These are phyloP conservation scores for Lanmaoa rubissima DNA, from an alignment of 768 basidiomycete species.

Conservation along the genomic window DNA sequence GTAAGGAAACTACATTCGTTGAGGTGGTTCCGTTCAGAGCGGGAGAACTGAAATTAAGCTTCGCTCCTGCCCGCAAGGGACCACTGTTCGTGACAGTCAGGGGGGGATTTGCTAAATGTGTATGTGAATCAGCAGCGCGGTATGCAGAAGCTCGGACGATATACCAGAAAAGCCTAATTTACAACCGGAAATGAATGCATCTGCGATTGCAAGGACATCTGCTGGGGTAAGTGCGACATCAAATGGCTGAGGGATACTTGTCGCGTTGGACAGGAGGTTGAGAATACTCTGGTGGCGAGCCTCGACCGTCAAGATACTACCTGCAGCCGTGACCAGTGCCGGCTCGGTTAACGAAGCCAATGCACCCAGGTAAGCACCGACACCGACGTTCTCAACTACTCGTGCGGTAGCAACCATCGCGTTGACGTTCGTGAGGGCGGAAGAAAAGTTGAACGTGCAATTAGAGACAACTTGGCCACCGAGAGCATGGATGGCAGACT, in stretches of 20 bases:
- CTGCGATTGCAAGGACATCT: conserved; percentile 70
- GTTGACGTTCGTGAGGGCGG: conserved; percentile 58
- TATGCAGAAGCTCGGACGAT: conserved; percentile 11
- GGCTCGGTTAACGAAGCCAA: conserved; percentile 62
- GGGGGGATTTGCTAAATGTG: conserved; percentile 50
- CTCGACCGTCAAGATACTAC: conserved; percentile 73
- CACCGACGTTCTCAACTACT: conserved; percentile 73
- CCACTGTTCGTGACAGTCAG: conserved; percentile 65
- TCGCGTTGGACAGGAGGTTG: conserved; percentile 60
- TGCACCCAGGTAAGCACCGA: conserved; percentile 74
- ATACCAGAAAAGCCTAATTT: conserved; percentile 55
- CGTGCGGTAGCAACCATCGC: conserved; percentile 74
- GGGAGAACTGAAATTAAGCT: conserved; percentile 56
- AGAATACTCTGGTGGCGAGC: conserved; percentile 81
- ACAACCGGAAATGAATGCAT: conserved; percentile 68
- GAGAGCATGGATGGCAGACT: conserved; percentile 51
- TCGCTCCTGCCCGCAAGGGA: conserved; percentile 53
- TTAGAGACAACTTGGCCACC: conserved; percentile 51
- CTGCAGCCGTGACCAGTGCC: conserved; percentile 60
- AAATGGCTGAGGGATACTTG: conserved; percentile 64
- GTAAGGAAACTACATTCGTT: conserved; percentile 32
- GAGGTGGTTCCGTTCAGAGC: conserved; percentile 52
- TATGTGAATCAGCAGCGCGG: neutral
- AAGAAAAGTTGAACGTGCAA: conserved; percentile 70
- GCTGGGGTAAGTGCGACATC: conserved; percentile 68